Evolutionary conservation across 2,329 filamentous ascomycete species (phyloP), one percentile per base, ranked within the genome.

Genomic region (Onygena corvina): DNA sequence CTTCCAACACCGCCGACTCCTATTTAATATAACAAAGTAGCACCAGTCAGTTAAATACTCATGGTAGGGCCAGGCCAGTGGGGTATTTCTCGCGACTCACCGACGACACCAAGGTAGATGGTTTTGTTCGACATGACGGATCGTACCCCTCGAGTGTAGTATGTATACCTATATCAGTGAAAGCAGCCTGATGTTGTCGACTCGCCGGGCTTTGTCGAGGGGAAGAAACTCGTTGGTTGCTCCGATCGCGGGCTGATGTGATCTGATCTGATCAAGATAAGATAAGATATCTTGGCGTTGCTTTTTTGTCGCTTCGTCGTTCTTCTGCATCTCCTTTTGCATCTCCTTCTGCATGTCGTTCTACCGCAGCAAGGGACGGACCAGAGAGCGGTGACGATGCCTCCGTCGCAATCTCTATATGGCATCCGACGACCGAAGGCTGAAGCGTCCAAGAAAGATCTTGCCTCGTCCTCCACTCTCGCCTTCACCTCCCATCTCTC

Each of bases 1-100:
- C 89, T 89, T 61, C 92, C 92, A 54, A 96, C 92, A 56, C 90
- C 90, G 58, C 92, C 92, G 59, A 84, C 85, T 62, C 92, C 89
- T 93, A 61, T 56, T n/a, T n/a, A n/a, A 58, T 52, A 53, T 4
- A 54, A 30, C 23, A 38, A 47, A 45, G 14, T 29, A 34, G 25
- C 23, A 46, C n/a, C 6, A 4, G 51, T 16, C 45, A 50, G 47
- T 20, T 14, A 35, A 16, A 34, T 23, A 27, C 33, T 12, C 16
- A 27, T 14, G 16, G 3, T 16, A 14, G 3, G 30, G 11, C 16
- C n/a, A n/a, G n/a, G n/a, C n/a, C n/a, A n/a, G n/a, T n/a, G 47
- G 47, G 47, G 47, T 23, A 36, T 4, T 25, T 21, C 25, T 6
- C 12, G 9, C n/a, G 21, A 55, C 60, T 31, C 57, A 69, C 67